Evolutionary conservation across 345 rosid species (phyloP), one percentile per base, ranked within the genome.

Genomic region (Salix brachista): DNA sequence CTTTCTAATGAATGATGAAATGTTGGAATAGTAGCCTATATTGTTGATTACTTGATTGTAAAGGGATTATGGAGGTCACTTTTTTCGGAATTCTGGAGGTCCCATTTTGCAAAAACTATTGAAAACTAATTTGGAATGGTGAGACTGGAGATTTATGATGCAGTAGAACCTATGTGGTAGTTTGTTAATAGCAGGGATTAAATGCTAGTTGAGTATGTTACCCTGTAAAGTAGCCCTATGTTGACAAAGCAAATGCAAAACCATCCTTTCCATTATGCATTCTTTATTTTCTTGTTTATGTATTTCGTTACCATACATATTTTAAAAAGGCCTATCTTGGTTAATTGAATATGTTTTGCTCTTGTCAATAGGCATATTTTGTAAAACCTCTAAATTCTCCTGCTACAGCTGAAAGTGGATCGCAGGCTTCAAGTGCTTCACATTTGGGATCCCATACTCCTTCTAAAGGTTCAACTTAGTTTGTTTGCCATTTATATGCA

Each of bases 311-410:
- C 32, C 23, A 21, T 44, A 1, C 39, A 41, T 65, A 19, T 26
- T 69, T 26, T 8, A 72, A 28, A 36, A 12, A 36, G 62, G 26
- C 32, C 12, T 16, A 36, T 39, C 54, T 48, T 58, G 54, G 42
- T 46, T 23, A 4, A 41, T 67, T 79, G 28, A 60, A 61, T 34
- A n/a, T 77, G 71, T 60, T 72, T 19, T 67, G 5, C 80, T 50
- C 48, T 42, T 85, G 69, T 72, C 34, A 28, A 69, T 69, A 95
- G 97, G 96, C 87, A 83, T 81, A 90, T 77, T 90, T 80, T 84
- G 80, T 83, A 67, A 83, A 85, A 78, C 83, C 86, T 44, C 93
- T 86, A 80, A 93, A 86, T 25, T 81, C 90, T 77, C 77, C 83
- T 80, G 87, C 75, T 66, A 74, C 82, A 80, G 82, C 87, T 72